These are phyloP conservation scores for Lepraria neglecta DNA, from an alignment of 495 filamentous ascomycete genomes.

Conservation along the genomic window DNA sequence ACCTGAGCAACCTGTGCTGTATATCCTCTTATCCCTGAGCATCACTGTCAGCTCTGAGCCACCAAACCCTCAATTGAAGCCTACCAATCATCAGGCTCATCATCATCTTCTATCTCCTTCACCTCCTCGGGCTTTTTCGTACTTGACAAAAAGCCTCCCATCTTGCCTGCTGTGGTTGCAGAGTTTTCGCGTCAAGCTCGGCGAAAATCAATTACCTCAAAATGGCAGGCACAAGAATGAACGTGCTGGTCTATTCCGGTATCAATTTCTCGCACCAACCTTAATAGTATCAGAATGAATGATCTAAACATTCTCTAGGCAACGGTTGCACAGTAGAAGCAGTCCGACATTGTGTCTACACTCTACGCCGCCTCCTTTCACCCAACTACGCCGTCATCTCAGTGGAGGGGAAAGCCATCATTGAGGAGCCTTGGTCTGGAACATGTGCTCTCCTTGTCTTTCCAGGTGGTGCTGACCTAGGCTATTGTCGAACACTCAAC, in stretches of 20 bases:
- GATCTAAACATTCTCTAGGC: slow-evolving; percentile 44
- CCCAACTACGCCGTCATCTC: slow-evolving; percentile 90
- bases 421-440: slow-evolving; percentile 87
- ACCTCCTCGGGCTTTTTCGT: slow-evolving; percentile 37
- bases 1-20: slow-evolving; percentile 93
- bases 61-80: slow-evolving; percentile 16
- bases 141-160: slow-evolving; percentile 43
- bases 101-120: slow-evolving; percentile 55
- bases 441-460: slow-evolving; percentile 86
- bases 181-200: slow-evolving; percentile 12
- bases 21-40: slow-evolving; percentile 88
- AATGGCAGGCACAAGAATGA: slow-evolving; percentile 62
- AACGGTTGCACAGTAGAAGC: slow-evolving; percentile 80
- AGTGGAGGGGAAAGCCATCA: slow-evolving; percentile 66
- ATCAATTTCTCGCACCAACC: slow-evolving; percentile 18
- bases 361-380: slow-evolving; percentile 81
- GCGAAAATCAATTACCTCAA: slow-evolving; percentile 23
- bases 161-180: slow-evolving; percentile 17
- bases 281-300: not conserved
- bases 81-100: slow-evolving; percentile 95
- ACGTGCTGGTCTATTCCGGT: slow-evolving; percentile 86
- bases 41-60: slow-evolving; percentile 25
- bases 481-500: slow-evolving; percentile 83
- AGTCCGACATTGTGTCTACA: slow-evolving; percentile 82
- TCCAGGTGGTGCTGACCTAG: slow-evolving; percentile 90